A percentile compares a stretch with the other conserved stretches of the same genome.
phyloP scores from a whole-genome alignment of 2,329 filamentous ascomycete genomes.

The Beauveria australis region DNA sequence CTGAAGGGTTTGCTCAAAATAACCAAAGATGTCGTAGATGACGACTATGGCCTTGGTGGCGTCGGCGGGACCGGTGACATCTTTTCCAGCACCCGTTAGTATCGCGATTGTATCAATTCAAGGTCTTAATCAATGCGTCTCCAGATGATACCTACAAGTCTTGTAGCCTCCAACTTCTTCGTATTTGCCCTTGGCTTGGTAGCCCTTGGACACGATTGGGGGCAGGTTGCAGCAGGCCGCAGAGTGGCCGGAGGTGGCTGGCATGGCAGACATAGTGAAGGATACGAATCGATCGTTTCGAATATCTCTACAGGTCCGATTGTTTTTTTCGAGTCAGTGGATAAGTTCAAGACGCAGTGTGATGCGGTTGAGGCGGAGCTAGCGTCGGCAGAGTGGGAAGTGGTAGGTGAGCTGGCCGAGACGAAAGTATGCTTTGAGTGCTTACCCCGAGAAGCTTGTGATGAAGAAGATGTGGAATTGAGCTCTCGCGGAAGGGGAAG shows the following conservation, averaged over 20 bases:
- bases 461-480: background rate
- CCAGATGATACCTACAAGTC: conserved; percentile 31
- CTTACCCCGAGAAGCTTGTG: background rate
- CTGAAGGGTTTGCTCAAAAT: conserved; percentile 62
- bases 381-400: background rate
- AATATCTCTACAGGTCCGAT: background rate
- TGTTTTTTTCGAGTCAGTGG: background rate
- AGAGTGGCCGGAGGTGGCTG: conserved; percentile 44
- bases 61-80: conserved; percentile 39
- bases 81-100: conserved; percentile 19
- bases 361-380: background rate
- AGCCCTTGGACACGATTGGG: conserved; percentile 47
- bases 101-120: background rate
- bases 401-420: background rate
- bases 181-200: conserved; percentile 47
- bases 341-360: background rate
- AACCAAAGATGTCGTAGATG: conserved; percentile 56
- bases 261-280: conserved; percentile 39
- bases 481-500: background rate
- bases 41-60: conserved; percentile 44
- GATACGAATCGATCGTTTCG: background rate
- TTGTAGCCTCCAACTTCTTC: conserved; percentile 48
- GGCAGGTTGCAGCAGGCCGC: conserved; percentile 52
- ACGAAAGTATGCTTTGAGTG: background rate
- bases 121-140: too few relatives aligned